Conservation (phyloP, 2,329 filamentous ascomycete genomes). For the Chaetomiaceae sp. region DNA sequence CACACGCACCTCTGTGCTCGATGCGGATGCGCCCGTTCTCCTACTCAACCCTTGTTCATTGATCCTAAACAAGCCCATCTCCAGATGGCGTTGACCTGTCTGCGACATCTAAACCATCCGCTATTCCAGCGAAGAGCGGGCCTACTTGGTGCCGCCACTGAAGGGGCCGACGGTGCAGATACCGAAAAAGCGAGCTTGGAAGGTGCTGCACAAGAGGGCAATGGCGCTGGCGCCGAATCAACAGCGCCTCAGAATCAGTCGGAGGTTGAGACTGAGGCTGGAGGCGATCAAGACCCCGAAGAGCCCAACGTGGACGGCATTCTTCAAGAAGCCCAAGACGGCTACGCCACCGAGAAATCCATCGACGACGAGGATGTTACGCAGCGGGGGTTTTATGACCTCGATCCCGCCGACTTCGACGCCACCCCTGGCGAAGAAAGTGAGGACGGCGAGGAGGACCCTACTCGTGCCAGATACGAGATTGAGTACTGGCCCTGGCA, state of each 20-base stretch:
- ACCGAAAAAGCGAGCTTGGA: not conserved
- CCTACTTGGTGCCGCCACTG: not conserved
- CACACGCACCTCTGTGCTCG: conserved; percentile 14
- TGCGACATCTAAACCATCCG: conserved; percentile 23
- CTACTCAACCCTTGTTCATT: conserved; percentile 9
- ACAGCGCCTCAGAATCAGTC: too few species aligned
- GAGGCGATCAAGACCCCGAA: too few species aligned
- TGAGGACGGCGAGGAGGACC: conserved; percentile 3
- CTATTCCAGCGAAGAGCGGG: conserved; percentile 21
- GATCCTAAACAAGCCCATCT: conserved; percentile 19
- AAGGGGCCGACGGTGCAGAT: not conserved
- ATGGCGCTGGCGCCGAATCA: not conserved
- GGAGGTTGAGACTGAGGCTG: not conserved
- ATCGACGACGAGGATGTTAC: conserved; percentile 18
- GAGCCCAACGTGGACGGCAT: not conserved
- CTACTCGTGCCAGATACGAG: conserved; percentile 19
- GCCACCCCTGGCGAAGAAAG: not conserved
- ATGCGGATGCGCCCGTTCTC: conserved; percentile 7
- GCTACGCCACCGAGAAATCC: conserved; percentile 11
- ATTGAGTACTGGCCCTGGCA: conserved; percentile 23
- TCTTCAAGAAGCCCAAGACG: not conserved
- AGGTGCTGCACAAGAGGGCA: not conserved
- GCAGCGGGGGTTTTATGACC: not conserved
- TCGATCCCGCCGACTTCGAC: not conserved
- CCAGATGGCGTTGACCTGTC: conserved; percentile 20